Evolutionary conservation across 2,329 filamentous ascomycete genomes (phyloP), one percentile per base, ranked within the genome.

Genomic region (Aquanectria penicillioides): DNA sequence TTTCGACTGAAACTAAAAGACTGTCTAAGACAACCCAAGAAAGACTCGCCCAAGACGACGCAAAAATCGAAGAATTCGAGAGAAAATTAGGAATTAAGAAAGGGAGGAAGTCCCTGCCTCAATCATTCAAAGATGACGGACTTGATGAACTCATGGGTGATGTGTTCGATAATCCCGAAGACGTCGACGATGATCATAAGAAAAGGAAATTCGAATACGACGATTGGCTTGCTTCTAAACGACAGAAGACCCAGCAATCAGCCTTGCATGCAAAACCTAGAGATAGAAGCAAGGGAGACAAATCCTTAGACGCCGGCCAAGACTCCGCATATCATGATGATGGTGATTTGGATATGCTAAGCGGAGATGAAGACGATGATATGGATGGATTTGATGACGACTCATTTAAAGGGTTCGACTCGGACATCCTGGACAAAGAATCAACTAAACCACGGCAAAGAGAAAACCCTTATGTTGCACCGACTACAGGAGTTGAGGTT

Each of bases 401-500:
- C 20, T 71, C 70, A 1, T 80, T 81, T 57, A 75, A 69, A 22
- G 79, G 75, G 0, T 81, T 80, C 48, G 75, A 74, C 8, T 73
- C 74, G 1, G 74, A 74, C 5, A 66, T 70, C 18, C 57, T 71
- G 26, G 64, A 68, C 59, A 40, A 64, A 26, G 71, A 77, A 48
- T 72, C 74, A 25, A 63, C 73, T n/a, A 73, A 73, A 37, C 81
- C 80, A 61, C 82, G 80, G 60, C 75, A 82, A 56, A 84, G 87
- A 59, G 94, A 98, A 74, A 97, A 98, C 66, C 94, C 94, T 5
- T 98, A 97, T 67, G 81, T 94, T 47, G 90, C 94, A 3, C 94
- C 94, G 5, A 74, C 79, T 2, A 75, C 76, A 2, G 78, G 78
- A 17, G 70, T 73, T 13, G 74, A 78, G 34, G 72, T 80, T 15